These are phyloP conservation scores for Aaosphaeria arxii DNA, from an alignment of 2,329 filamentous ascomycete species.

Conservation along the genomic window DNA sequence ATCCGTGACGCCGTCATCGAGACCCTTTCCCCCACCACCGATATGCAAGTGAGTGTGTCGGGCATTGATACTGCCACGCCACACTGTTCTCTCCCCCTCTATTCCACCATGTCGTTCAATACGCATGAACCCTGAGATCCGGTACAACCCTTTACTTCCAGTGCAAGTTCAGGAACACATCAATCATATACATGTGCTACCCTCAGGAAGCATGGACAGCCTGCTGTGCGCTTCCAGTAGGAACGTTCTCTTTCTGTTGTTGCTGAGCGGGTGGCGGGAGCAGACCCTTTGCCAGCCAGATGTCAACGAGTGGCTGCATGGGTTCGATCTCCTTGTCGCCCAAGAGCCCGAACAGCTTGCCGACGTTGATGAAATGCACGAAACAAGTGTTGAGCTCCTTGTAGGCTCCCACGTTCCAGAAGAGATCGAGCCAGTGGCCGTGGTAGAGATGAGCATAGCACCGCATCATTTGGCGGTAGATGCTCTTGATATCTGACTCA, in stretches of 20 bases:
- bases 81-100: too few species aligned
- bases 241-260: conserved; percentile 1
- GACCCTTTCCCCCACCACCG: too few species aligned
- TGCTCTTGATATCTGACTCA: conserved; percentile 73
- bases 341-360: conserved; percentile 75
- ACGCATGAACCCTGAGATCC: too few species aligned
- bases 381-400: conserved; percentile 55
- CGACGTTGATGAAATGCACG: conserved; percentile 56
- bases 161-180: too few species aligned
- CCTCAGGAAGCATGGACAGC: too few species aligned
- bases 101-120: too few species aligned
- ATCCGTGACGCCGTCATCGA: too few species aligned
- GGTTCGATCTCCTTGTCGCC: conserved; percentile 89
- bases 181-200: too few species aligned
- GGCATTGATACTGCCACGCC: too few species aligned
- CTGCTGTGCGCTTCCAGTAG: too few species aligned
- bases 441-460: conserved; percentile 55
- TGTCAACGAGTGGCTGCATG: conserved; percentile 90
- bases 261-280: conserved; percentile 54
- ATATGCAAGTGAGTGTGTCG: too few species aligned
- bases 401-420: conserved; percentile 48
- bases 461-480: conserved; percentile 55
- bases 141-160: too few species aligned
- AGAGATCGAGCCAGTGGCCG: conserved; percentile 50
- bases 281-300: conserved; percentile 86